Base-by-base conservation (phyloP, 2,329 filamentous ascomycete genomes). In the Colletotrichum sp. region DNA sequence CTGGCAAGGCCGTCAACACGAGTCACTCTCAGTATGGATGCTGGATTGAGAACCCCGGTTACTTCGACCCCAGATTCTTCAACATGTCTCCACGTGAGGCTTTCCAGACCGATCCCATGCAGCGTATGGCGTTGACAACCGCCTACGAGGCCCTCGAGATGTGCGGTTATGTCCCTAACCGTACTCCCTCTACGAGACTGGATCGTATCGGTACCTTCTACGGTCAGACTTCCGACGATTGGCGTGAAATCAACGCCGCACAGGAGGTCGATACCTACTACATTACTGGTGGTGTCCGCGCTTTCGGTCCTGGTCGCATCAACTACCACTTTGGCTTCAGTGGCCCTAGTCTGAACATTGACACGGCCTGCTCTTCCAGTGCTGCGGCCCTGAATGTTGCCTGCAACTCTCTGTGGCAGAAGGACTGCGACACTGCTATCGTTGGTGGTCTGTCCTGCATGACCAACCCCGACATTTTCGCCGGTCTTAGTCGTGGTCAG, bases 131-230 rank as follows among this genome's bases (percentile, higher is more conserved):
- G 3, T 86, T 97, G 1, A 90, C 93, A 12, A 95, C 94, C 1
- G 93, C 94, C 0, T 96, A 96, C 79, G 95, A 96, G 80, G 95
- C 95, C 0, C 87, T 97, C 52, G 95, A 97, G 82, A 93, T 93
- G 89, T 92, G 92, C 36, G 95, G 94, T 0, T 92, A 93, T 78
- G 91, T 94, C 0, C 91, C 92, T 0, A 92, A 93, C 80, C 86
- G 91, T 68, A 94, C 93, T 0, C 90, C 93, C 0, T 93, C 93
- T 0, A 94, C 92, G 2, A 90, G 91, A 5, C 78, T 80, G 0
- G 79, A 86, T n/a, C 84, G 88, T 0, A 92, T 95, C 44, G 94
- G 94, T 49, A 93, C 92, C 0, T 96, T 94, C 81, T 95, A 95
- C 77, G 95, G 94, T 30, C 92, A 94, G 81, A 94, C 94, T 2